Evolutionary conservation across 2,329 filamentous ascomycete genomes (phyloP).

Genomic region (Zalaria obscura): DNA sequence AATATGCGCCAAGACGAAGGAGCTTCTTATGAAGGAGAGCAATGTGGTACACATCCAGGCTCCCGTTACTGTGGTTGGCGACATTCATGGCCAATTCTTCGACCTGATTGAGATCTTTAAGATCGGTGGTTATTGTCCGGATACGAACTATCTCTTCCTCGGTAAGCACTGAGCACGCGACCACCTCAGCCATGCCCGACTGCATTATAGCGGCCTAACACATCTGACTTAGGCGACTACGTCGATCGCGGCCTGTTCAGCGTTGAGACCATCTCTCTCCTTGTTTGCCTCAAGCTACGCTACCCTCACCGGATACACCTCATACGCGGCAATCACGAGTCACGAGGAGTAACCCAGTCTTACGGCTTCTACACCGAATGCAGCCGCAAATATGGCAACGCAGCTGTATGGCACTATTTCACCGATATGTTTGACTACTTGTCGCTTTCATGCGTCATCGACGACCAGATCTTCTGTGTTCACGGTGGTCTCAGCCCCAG

Average conservation of each 20-base stretch:
- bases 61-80: conserved; percentile 91
- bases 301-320: conserved; percentile 92
- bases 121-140: conserved; percentile 91
- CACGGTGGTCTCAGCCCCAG: conserved; percentile 62
- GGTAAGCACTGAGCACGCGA: conserved; percentile 37
- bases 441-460: conserved; percentile 92
- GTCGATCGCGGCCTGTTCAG: conserved; percentile 97
- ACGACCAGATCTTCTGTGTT: conserved; percentile 97
- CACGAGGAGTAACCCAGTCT: conserved; percentile 90
- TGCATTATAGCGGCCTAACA: background rate
- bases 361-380: conserved; percentile 99
- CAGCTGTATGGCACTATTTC: conserved; percentile 98
- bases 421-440: conserved; percentile 99
- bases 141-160: conserved; percentile 96
- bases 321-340: conserved; percentile 72
- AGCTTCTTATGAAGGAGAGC: conserved; percentile 98
- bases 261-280: conserved; percentile 94
- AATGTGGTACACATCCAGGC: conserved; percentile 96
- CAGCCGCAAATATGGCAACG: conserved; percentile 93
- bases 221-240: conserved; percentile 53
- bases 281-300: conserved; percentile 91
- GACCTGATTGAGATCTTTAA: conserved; percentile 99
- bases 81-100: conserved; percentile 98
- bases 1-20: conserved; percentile 98
- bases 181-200: background rate